Evolutionary conservation across 768 basidiomycete genomes (phyloP).

Genomic region (Megacollybia marginata): DNA sequence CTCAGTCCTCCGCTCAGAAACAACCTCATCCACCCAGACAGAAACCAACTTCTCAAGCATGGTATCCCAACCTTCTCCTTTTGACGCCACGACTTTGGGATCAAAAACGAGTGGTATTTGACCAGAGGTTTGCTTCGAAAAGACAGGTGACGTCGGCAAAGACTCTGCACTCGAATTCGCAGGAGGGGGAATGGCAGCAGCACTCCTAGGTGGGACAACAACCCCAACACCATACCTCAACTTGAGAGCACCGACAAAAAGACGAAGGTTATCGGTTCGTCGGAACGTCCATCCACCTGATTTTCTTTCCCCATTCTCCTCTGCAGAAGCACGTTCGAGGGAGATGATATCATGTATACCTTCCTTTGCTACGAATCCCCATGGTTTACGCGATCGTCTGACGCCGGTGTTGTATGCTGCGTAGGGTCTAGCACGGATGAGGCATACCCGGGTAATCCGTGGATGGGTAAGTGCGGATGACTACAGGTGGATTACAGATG

Average conservation of each 20-base stretch:
- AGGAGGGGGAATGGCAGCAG: conserved; percentile 18
- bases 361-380: conserved; percentile 78
- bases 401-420: conserved; percentile 75
- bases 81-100: conserved; percentile 61
- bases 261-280: conserved; percentile 74
- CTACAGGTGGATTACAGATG: too few relatives aligned
- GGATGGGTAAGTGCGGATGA: too few relatives aligned
- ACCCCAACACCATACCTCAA: conserved; percentile 76
- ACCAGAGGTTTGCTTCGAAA: conserved; percentile 21
- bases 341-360: conserved; percentile 74
- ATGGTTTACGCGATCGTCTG: conserved; percentile 73
- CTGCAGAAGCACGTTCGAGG: conserved; percentile 46
- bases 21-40: conserved; percentile 61
- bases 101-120: conserved; percentile 63
- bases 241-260: conserved; percentile 83
- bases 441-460: too few relatives aligned
- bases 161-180: conserved; percentile 4
- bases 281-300: conserved; percentile 79
- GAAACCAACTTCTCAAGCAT: conserved; percentile 63
- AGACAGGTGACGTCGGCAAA: conserved; percentile 15
- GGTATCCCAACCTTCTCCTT: conserved; percentile 72
- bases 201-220: conserved; percentile 36
- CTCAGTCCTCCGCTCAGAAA: conserved; percentile 55
- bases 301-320: conserved; percentile 27
- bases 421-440: too few relatives aligned